Percentiles rank a stretch among this genome's conserved stretches.
phyloP scores from a whole-genome alignment of 2,329 filamentous ascomycete genomes.

The Fusarium piperis region DNA sequence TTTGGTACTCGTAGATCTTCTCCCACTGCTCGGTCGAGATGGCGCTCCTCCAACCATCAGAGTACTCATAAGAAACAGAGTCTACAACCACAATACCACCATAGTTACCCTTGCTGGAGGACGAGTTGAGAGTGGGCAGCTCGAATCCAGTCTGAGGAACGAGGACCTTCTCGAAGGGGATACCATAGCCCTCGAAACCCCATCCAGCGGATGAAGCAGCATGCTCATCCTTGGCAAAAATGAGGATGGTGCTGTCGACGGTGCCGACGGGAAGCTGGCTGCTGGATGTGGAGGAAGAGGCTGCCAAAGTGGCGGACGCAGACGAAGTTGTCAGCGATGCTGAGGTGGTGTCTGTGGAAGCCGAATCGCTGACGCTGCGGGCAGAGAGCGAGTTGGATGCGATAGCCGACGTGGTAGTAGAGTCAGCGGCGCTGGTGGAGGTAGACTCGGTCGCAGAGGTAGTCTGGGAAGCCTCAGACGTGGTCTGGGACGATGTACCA shows the following conservation, averaged over 20 bases:
- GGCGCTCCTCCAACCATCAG: slow-evolving; percentile 20
- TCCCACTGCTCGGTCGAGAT: slow-evolving; percentile 22
- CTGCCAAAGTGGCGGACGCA: neutral
- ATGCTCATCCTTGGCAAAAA: neutral
- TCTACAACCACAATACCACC: slow-evolving; percentile 24
- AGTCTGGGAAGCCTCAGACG: neutral
- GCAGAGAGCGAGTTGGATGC: neutral
- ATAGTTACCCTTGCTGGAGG: slow-evolving; percentile 11
- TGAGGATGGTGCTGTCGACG: neutral
- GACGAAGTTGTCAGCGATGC: neutral
- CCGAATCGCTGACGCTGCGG: neutral
- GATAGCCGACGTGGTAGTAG: neutral
- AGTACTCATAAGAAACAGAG: slow-evolving; percentile 24
- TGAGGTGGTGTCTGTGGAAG: neutral
- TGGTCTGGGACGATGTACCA: neutral
- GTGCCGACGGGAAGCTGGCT: neutral
- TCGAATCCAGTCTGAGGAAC: slow-evolving; percentile 12
- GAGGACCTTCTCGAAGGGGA: slow-evolving; percentile 18
- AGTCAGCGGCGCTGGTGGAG: neutral
- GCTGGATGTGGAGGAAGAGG: neutral
- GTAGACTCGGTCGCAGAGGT: neutral
- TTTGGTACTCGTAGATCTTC: slow-evolving; percentile 20
- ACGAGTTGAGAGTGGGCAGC: slow-evolving; percentile 20
- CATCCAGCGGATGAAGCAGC: neutral
- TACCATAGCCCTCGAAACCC: slow-evolving; percentile 28